A percentile compares a stretch with the other conserved stretches of the same genome.
Conservation (phyloP, 768 basidiomycete genomes). For the Hericium coralloides region DNA sequence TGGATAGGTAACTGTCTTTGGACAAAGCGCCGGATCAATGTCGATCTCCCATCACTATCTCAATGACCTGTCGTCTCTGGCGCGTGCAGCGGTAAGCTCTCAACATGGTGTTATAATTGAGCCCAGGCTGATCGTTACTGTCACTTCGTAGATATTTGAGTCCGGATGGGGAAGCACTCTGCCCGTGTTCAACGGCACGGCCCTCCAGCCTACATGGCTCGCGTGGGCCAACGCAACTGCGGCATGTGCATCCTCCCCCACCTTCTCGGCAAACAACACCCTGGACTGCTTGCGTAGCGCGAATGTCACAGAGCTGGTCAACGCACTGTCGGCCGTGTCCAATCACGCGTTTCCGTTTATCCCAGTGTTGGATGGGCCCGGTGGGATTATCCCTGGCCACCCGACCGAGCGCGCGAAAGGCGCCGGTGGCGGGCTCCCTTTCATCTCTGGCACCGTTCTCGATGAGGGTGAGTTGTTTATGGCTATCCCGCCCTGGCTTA, state of each 20-base stretch:
- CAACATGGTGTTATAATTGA: too few relatives aligned
- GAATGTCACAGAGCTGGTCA: constrained; percentile 9
- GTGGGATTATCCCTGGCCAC: constrained; percentile 30
- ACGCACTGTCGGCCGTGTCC: constrained; percentile 14
- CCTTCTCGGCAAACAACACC: constrained; percentile 18
- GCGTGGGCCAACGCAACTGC: constrained; percentile 29
- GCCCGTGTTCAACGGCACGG: constrained; percentile 22
- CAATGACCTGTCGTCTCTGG: constrained; percentile 18
- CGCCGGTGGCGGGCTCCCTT: constrained; percentile 30
- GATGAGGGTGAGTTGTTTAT: constrained; percentile 32
- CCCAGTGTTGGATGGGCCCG: constrained; percentile 34
- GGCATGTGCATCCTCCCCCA: constrained; percentile 23
- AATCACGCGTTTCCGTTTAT: constrained; percentile 25
- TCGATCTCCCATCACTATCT: constrained; percentile 22
- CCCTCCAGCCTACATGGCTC: constrained; percentile 28
- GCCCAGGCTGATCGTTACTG: not conserved
- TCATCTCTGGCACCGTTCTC: constrained; percentile 35
- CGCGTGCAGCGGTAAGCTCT: constrained; percentile 15
- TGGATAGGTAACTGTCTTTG: constrained; percentile 27
- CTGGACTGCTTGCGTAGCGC: constrained; percentile 25
- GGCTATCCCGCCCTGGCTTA: not conserved
- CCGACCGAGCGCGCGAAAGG: constrained; percentile 27
- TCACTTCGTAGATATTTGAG: constrained; percentile 31
- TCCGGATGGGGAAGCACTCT: constrained; percentile 28
- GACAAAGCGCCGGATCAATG: constrained; percentile 32